Evolutionary conservation across 345 rosid species (phyloP), one percentile per base, ranked within the genome.

Genomic region (Nasturtium officinale): DNA sequence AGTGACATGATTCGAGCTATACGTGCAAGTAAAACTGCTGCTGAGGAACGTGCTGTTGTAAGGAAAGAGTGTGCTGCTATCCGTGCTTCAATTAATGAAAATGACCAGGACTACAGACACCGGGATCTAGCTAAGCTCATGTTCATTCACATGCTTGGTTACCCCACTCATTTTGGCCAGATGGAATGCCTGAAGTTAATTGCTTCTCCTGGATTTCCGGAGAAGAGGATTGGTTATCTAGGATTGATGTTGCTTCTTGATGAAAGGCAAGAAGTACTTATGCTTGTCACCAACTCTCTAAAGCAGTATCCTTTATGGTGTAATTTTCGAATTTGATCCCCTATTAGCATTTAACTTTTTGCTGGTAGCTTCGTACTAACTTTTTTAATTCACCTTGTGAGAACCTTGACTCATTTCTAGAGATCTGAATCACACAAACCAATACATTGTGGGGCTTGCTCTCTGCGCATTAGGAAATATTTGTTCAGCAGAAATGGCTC

Each of bases 111-210:
- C 52, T 89, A 88, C 60, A 84, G 96, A 46, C 99, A 94, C 74
- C 88, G 93, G 20, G 89, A 94, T 82, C 84, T 91, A 58, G 99
- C 97, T 21, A 94, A 94, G 83, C 98, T 94, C 71, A 94, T 94
- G 98, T 94, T 94, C 71, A 94, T 94, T 76, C 98, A 94, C 78
- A 94, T 94, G 98, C 98, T 94, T 86, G 98, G 98, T 64, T 94
- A 94, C 71, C 98, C 97, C 8, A 94, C 98, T 32, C 98, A 94
- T 87, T 94, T 94, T 78, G 97, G 97, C 67, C 97, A 94, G 77
- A 91, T 94, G 98, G 98, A 94, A 77, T 89, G 96, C 83, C 83
- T 91, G 45, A 91, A 94, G 77, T 82, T 90, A 65, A 91, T 94
- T 82, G 98, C 97, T 5, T 87, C 98, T 51, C 61, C 96, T 46